Conservation (phyloP, 805 yeast species). For the Suhomyces prunicola region DNA sequence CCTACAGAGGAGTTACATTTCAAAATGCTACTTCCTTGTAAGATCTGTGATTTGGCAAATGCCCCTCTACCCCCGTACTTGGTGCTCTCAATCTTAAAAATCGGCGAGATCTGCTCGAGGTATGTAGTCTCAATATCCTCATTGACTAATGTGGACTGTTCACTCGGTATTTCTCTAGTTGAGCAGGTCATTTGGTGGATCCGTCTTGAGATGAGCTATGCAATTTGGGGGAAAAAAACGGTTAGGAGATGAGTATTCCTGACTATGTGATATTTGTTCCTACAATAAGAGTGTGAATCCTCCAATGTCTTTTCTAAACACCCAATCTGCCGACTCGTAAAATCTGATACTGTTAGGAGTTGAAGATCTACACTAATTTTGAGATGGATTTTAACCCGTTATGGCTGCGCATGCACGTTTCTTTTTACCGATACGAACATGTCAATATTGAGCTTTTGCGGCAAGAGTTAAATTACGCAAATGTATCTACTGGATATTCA, state of each 20-base stretch:
- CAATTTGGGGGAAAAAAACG: neutral
- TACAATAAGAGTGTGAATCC: neutral
- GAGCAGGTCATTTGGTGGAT: neutral
- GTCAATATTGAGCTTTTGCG: neutral
- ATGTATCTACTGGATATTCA: no score
- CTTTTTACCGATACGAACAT: neutral
- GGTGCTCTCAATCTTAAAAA: conserved; percentile 37
- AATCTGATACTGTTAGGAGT: neutral
- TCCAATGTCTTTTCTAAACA: neutral
- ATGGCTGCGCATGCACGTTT: neutral
- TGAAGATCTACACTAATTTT: neutral
- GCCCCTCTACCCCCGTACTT: conserved; percentile 61
- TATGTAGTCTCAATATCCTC: neutral
- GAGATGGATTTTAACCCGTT: neutral
- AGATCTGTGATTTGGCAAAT: conserved; percentile 43
- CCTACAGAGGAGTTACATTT: conserved; percentile 43
- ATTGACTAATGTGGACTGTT: conserved; percentile 2
- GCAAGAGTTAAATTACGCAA: neutral
- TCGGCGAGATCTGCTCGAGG: conserved; percentile 20
- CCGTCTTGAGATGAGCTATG: neutral
- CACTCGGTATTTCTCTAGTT: neutral
- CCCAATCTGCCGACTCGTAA: neutral
- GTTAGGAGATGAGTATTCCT: neutral
- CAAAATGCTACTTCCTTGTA: conserved; percentile 40
- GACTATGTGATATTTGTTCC: neutral